Base-by-base conservation (phyloP, 768 basidiomycete species). In the Kondoa malvinella region DNA sequence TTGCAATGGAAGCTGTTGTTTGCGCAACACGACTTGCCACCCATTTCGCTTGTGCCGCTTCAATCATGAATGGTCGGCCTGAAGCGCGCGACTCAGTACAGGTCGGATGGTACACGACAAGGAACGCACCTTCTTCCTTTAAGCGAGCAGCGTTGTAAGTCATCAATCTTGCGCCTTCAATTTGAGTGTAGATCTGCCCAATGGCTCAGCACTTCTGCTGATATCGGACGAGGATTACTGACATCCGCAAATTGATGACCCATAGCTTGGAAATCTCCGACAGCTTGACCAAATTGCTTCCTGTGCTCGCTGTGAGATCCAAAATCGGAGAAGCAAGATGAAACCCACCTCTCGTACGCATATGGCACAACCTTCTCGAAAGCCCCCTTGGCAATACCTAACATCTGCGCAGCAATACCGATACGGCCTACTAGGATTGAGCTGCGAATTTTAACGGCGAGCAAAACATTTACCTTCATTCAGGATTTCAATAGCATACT, bases 41-140 rank as follows among this genome's bases (percentile, higher is more conserved):
- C 75, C 88, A 92, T 78, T 99, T 99, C 63, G 95, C 95, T 89
- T 96, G 95, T 1, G 95, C 95, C 14, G 95, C 94, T 78, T 96
- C 89, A 78, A 88, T 89, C 31, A 86, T 85, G 77, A 97, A 99
- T 30, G 79, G 74, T 74, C 81, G 80, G 8, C 40, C 40, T 50
- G 40, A 50, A 8, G 8, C 40, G n/a, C n/a, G 8, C 12, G 12
- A 50, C 12, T 50, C 40, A 50, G 40, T 8, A 50, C 12, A 50
- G 8, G 8, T 50, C 21, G 40, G 40, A 8, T 50, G 21, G 21
- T 8, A 50, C 12, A 8, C 12, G 40, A 8, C 21, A 21, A 8
- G 21, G 40, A 8, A 21, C 40, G 8, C 40, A 50, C 91, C 90
- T 76, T 92, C 87, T 77, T 95, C 94, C 82, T 94, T 92, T 61